phyloP scores from a whole-genome alignment of 371 early-diverging fungal genomes.

The Circinella umbellata region DNA sequence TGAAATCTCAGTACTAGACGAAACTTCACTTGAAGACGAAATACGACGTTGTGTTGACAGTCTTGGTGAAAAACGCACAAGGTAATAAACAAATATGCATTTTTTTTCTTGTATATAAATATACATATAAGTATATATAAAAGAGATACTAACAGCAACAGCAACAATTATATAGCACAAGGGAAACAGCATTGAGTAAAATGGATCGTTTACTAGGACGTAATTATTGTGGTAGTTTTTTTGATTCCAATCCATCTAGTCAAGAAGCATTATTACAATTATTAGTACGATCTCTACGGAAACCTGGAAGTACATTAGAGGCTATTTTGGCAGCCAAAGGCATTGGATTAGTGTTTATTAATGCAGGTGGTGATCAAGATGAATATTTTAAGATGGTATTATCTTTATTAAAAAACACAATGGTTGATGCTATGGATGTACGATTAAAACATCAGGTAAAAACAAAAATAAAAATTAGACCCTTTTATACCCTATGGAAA shows the following conservation, averaged over 20 bases:
- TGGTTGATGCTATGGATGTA: conserved; percentile 36
- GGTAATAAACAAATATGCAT: conserved; percentile 10
- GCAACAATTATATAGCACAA: conserved; percentile 16
- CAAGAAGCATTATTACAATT: conserved; percentile 48
- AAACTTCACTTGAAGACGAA: conserved; percentile 15
- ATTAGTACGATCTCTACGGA: conserved; percentile 59
- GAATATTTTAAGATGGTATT: conserved; percentile 56
- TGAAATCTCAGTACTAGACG: conserved; percentile 12
- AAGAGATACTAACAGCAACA: not conserved
- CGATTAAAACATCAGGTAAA: conserved; percentile 51
- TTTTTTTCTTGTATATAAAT: too few relatives aligned
- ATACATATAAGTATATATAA: not conserved
- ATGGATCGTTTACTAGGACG: conserved; percentile 25
- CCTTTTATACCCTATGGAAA: too few relatives aligned
- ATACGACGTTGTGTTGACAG: conserved; percentile 19
- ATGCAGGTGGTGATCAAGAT: conserved; percentile 59
- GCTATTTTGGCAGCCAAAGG: conserved; percentile 58
- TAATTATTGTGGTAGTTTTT: conserved; percentile 28
- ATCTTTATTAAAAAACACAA: conserved; percentile 49
- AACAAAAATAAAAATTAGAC: too few relatives aligned
- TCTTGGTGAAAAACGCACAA: conserved; percentile 26
- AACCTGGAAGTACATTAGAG: conserved; percentile 60
- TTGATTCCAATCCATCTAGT: conserved; percentile 19
- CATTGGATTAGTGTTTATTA: conserved; percentile 65
- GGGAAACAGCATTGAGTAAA: conserved; percentile 28